Percentiles rank a stretch among this genome's conserved stretches.
These are phyloP conservation scores for Alternaria consortialis DNA, from an alignment of 2,329 filamentous ascomycete species.

Conservation along the genomic window DNA sequence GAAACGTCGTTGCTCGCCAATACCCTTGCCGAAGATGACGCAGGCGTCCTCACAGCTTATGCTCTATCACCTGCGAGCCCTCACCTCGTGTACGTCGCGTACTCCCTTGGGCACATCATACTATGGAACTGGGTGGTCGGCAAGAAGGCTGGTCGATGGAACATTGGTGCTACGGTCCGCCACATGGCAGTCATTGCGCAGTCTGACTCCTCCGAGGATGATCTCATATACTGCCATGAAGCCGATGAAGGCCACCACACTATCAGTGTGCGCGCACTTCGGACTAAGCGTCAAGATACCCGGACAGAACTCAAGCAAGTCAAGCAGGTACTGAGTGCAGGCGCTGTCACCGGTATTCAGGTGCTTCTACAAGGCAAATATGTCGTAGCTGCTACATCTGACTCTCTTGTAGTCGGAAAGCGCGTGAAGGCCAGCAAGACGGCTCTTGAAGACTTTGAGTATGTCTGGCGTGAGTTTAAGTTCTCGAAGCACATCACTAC, in stretches of 20 bases:
- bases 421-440: constrained; percentile 47
- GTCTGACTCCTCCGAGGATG: constrained; percentile 16
- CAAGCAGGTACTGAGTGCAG: constrained; percentile 51
- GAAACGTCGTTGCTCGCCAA: constrained; percentile 82
- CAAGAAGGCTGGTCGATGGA: constrained; percentile 55
- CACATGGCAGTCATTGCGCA: constrained; percentile 44
- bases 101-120: constrained; percentile 60
- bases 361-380: constrained; percentile 65
- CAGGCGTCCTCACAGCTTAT: constrained; percentile 59
- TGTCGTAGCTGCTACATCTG: constrained; percentile 64
- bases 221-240: constrained; percentile 1
- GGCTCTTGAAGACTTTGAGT: constrained; percentile 53
- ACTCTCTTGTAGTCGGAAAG: constrained; percentile 69
- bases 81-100: constrained; percentile 64
- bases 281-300: constrained; percentile 37
- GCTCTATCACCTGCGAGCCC: constrained; percentile 61
- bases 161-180: constrained; percentile 49
- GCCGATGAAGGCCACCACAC: constrained; percentile 40
- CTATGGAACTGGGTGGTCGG: constrained; percentile 68
- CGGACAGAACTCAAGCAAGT: constrained; percentile 33
- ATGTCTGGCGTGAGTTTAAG: constrained; percentile 64
- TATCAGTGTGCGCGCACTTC: constrained; percentile 47
- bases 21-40: constrained; percentile 64
- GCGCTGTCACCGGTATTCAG: constrained; percentile 51
- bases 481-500: constrained; percentile 67